Evolutionary conservation across 331 rosid genomes (phyloP).

Genomic region (Malus hybrid): DNA sequence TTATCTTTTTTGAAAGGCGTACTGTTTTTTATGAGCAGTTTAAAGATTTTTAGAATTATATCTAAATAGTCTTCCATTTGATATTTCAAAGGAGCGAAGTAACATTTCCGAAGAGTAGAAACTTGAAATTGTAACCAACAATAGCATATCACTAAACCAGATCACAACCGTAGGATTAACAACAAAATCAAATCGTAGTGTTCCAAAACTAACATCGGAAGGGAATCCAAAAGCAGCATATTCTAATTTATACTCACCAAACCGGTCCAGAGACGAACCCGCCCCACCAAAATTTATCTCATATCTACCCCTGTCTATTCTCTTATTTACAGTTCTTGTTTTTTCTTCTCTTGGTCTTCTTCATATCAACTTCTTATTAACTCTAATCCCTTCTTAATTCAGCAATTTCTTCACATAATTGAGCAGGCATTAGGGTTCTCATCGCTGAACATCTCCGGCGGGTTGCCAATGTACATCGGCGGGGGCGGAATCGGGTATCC

Average conservation of each 20-base stretch:
- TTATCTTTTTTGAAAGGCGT: too few species aligned
- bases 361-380: background rate
- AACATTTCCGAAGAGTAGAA: too few species aligned
- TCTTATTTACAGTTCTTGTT: constrained; percentile 25
- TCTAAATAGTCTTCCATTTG: too few species aligned
- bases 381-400: background rate
- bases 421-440: constrained; percentile 85
- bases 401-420: constrained; percentile 48
- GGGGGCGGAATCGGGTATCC: constrained; percentile 2
- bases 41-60: too few species aligned
- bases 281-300: background rate
- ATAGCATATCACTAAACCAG: background rate
- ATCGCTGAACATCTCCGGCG: constrained; percentile 55
- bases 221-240: background rate
- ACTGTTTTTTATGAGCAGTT: too few species aligned
- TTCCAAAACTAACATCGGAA: background rate
- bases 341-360: background rate
- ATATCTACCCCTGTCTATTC: constrained; percentile 4
- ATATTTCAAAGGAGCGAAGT: too few species aligned
- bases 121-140: background rate
- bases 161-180: background rate
- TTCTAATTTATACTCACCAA: background rate
- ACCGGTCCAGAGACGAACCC: background rate
- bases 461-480: constrained; percentile 19
- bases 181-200: background rate